Evolutionary conservation across 495 filamentous ascomycete genomes (phyloP).

Genomic region (Xylaria sp.): DNA sequence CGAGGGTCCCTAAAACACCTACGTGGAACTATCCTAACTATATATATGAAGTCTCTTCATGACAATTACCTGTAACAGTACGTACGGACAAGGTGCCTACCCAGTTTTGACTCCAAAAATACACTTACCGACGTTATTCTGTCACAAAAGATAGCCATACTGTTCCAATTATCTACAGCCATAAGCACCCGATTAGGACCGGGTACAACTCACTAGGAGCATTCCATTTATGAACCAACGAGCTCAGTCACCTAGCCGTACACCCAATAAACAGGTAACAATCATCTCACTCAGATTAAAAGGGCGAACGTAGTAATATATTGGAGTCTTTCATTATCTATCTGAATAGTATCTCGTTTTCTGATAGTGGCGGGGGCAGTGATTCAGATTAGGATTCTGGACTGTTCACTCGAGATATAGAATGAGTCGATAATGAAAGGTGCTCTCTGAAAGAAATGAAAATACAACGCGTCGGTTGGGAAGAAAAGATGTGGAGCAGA

Average conservation of each 20-base stretch:
- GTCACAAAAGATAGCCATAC: not conserved
- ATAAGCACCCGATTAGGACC: no score
- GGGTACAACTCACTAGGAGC: no score
- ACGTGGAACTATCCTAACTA: no score
- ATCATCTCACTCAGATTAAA: not conserved
- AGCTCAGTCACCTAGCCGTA: no score
- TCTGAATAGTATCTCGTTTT: not conserved
- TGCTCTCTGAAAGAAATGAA: constrained; percentile 5
- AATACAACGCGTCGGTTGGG: not conserved
- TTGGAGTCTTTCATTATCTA: constrained; percentile 19
- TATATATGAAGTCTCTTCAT: no score
- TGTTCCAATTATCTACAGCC: not conserved
- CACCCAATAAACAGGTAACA: not conserved
- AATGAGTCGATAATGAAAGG: not conserved
- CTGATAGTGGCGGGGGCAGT: not conserved
- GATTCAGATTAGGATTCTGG: not conserved
- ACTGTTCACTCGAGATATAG: constrained; percentile 1
- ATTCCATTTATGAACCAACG: not conserved
- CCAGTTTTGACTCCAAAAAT: not conserved
- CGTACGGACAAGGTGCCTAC: no score
- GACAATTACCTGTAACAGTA: no score
- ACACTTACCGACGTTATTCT: not conserved
- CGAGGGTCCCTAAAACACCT: no score
- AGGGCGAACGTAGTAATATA: constrained; percentile 12
- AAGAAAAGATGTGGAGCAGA: not conserved